A percentile compares a stretch with the other conserved stretches of the same genome.
phyloP scores from a whole-genome alignment of 140 eudicot genomes.

The Ambrosia hybrid region DNA sequence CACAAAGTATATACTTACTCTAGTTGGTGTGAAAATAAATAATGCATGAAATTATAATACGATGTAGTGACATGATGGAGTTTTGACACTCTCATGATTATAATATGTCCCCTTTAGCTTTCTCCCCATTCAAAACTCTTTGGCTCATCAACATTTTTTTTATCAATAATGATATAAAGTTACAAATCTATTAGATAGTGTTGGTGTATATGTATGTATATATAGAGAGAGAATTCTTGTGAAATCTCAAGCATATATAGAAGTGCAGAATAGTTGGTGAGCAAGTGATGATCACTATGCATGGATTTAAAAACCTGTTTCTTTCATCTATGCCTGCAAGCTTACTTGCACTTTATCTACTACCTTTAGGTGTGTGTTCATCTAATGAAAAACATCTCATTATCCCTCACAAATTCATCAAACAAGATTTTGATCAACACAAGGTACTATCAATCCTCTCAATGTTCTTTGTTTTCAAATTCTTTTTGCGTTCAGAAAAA shows the following conservation, averaged over 20 bases:
- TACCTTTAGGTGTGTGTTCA: constrained; percentile 39
- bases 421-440: constrained; percentile 30
- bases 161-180: constrained; percentile 28
- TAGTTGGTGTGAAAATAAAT: neutral
- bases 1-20: neutral
- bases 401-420: constrained; percentile 36
- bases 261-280: constrained; percentile 19
- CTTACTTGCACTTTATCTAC: constrained; percentile 29
- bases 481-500: neutral
- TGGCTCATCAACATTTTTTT: constrained; percentile 23
- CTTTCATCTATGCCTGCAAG: constrained; percentile 14
- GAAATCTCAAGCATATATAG: constrained; percentile 19
- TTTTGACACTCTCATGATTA: constrained; percentile 29
- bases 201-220: neutral
- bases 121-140: constrained; percentile 25
- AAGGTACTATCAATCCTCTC: constrained; percentile 29
- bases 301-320: constrained; percentile 19
- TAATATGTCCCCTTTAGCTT: constrained; percentile 32
- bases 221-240: neutral
- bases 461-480: neutral
- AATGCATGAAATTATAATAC: neutral
- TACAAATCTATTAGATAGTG: constrained; percentile 15
- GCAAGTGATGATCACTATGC: constrained; percentile 28
- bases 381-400: constrained; percentile 27
- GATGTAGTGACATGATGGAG: constrained; percentile 17